A percentile compares a stretch with the other conserved stretches of the same genome.
Evolutionary conservation across 192 early-diverging fungal genomes (phyloP).

Genomic region (Backusella westeae): DNA sequence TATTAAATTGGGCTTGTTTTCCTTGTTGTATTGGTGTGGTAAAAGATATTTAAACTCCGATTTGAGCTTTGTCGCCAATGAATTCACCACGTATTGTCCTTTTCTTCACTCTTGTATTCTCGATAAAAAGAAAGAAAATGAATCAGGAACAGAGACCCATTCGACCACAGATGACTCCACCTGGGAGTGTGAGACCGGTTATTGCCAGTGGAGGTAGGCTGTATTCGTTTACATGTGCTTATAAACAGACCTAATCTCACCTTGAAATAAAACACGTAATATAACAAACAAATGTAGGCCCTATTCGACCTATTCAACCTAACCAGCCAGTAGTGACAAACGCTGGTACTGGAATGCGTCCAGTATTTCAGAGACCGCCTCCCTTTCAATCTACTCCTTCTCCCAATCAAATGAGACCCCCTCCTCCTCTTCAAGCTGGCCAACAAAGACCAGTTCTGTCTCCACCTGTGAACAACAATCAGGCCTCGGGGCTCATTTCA

Average conservation of each 20-base stretch:
- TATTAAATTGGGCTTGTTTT: too few relatives aligned
- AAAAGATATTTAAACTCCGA: neutral
- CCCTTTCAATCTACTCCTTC: neutral
- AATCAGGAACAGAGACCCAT: constrained; percentile 3
- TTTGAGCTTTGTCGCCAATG: neutral
- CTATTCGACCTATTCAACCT: neutral
- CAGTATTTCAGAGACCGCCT: neutral
- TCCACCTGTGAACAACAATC: neutral
- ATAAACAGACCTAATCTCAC: neutral
- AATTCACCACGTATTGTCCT: neutral
- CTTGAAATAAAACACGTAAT: neutral
- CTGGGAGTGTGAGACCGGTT: neutral
- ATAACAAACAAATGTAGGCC: neutral
- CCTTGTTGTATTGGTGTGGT: too few relatives aligned
- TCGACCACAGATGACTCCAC: neutral
- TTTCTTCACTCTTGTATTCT: neutral
- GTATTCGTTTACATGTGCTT: too few relatives aligned
- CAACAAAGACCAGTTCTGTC: neutral
- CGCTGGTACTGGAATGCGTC: neutral
- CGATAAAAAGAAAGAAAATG: neutral
- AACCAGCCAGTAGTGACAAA: neutral
- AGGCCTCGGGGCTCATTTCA: constrained; percentile 6
- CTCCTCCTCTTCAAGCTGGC: neutral
- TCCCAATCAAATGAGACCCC: neutral
- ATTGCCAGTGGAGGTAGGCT: neutral